Evolutionary conservation across 495 filamentous ascomycete species (phyloP).

Genomic region (Astrothelium macrocarpum): DNA sequence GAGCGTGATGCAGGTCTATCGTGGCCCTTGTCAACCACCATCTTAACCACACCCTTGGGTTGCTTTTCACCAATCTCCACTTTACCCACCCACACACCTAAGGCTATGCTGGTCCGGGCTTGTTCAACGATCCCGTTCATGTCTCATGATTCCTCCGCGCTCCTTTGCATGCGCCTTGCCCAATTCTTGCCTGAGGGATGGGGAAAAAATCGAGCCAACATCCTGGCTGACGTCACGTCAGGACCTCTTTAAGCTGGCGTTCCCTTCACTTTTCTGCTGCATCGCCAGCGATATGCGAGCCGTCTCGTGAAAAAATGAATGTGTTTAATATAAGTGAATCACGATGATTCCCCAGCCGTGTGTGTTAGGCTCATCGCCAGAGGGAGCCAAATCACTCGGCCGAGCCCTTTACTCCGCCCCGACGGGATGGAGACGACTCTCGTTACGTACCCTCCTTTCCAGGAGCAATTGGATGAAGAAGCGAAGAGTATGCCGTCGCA

Average conservation of each 20-base stretch:
- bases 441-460: neutral
- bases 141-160: neutral
- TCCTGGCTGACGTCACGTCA: neutral
- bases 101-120: neutral
- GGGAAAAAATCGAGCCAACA: neutral
- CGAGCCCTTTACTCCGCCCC: neutral
- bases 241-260: neutral
- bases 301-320: neutral
- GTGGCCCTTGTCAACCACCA: neutral
- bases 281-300: neutral
- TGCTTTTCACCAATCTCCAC: neutral
- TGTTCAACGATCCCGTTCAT: neutral
- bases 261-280: neutral
- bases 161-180: neutral
- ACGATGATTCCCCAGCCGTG: constrained; percentile 1
- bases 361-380: neutral
- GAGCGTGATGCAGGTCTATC: neutral
- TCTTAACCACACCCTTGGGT: neutral
- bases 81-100: neutral
- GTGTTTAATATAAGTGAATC: neutral
- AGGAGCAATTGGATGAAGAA: neutral
- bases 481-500: neutral
- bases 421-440: neutral
- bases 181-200: neutral
- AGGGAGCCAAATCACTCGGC: neutral